These are phyloP conservation scores for Pichia sp. DNA, from an alignment of 1,139 yeast genomes.

Conservation along the genomic window DNA sequence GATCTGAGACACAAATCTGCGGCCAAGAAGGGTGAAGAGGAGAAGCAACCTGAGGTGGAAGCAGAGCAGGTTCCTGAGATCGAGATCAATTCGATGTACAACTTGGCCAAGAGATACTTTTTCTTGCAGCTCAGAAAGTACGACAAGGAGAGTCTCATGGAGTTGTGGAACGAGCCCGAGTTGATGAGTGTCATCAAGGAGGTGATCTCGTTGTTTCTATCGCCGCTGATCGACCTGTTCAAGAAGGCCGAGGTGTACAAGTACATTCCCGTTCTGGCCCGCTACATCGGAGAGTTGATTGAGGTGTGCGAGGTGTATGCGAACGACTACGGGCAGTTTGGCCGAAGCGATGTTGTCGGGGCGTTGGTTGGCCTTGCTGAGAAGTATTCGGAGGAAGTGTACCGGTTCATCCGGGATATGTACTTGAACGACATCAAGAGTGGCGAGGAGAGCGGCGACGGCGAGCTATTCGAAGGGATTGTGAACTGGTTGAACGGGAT, in stretches of 20 bases:
- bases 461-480: slow-evolving; percentile 63
- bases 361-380: slow-evolving; percentile 61
- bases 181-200: slow-evolving; percentile 68
- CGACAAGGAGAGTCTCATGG: slow-evolving; percentile 71
- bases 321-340: slow-evolving; percentile 34
- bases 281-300: slow-evolving; percentile 69
- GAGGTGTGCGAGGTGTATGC: slow-evolving; percentile 47
- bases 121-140: slow-evolving; percentile 61
- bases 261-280: slow-evolving; percentile 69
- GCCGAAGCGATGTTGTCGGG: slow-evolving; percentile 48
- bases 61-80: slow-evolving; percentile 4
- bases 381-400: slow-evolving; percentile 66
- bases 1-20: neutral
- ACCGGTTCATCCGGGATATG: slow-evolving; percentile 71
- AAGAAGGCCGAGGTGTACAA: slow-evolving; percentile 72
- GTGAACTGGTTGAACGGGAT: slow-evolving; percentile 64
- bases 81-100: slow-evolving; percentile 23
- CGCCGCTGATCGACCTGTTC: slow-evolving; percentile 75
- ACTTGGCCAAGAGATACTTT: slow-evolving; percentile 52
- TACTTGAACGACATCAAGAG: slow-evolving; percentile 59
- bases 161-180: slow-evolving; percentile 82
- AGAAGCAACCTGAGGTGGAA: neutral
- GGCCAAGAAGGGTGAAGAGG: neutral
- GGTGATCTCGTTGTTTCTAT: slow-evolving; percentile 71
- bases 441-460: slow-evolving; percentile 35